Evolutionary conservation across 116 monocot genomes (phyloP), one percentile per base, ranked within the genome.

Genomic region (Posidonia oceanica): DNA sequence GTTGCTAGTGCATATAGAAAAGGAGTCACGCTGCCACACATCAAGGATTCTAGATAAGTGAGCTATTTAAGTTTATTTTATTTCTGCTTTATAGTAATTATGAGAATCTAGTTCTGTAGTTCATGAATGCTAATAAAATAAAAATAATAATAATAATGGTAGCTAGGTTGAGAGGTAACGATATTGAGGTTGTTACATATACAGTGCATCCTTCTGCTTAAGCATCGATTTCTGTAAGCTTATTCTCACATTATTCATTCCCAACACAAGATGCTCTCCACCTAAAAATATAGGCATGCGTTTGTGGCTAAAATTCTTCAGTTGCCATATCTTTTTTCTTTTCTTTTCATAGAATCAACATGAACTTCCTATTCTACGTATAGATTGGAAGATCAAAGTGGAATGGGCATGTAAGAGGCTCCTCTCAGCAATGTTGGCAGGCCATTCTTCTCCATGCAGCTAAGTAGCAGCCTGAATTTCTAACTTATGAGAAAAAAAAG

Each of bases 301-400:
- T 54, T 2, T n/a, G 13, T 15, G 4, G 51, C 48, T 68, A 48
- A 1, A 11, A 3, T 56, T 40, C 23, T 37, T 36, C 38, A 20
- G 15, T 29, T 60, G 16, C 60, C 22, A 38, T 39, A n/a, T n/a
- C n/a, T n/a, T n/a, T n/a, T n/a, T n/a, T 44, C 44, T 10, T 6
- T 0, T 44, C 44, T 44, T 10, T 10, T 6, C 3, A 3, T 41
- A 6, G 41, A 41, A 41, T 41, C 6, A 41, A 6, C 6, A 17
- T 37, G 51, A 36, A 51, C 16, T 69, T 56, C 6, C 4, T 3
- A 6, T 41, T 41, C n/a, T 41, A 4, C 10, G 44, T 69, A 69
- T 76, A 97, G 97, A 59, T 97, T 63, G 97, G 97, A 59, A 87
- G 97, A 72, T 97, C 97, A 36, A 97, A 92, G 74, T 97, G 92